These are phyloP conservation scores for Termitomyces sp. DNA, from an alignment of 768 basidiomycete genomes.

Conservation along the genomic window DNA sequence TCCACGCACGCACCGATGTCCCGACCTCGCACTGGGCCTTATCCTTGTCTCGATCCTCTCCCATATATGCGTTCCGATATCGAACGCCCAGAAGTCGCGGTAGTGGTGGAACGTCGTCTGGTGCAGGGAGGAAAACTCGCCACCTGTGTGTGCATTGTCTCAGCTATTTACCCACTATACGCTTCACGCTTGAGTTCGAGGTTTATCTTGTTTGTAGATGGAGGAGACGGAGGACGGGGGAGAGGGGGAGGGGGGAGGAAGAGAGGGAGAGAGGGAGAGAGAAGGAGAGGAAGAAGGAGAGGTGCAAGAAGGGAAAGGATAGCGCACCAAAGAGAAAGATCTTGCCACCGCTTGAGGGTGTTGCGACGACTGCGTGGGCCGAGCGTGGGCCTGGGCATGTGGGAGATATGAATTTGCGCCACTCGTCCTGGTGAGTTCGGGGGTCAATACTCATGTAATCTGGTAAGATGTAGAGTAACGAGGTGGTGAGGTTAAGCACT, in stretches of 20 bases:
- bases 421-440: conserved; percentile 56
- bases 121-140: conserved; percentile 82
- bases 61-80: conserved; percentile 76
- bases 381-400: conserved; percentile 87
- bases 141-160: conserved; percentile 39
- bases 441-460: too few relatives aligned
- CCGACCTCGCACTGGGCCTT: conserved; percentile 76
- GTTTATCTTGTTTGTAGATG: too few relatives aligned
- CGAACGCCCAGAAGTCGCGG: conserved; percentile 87
- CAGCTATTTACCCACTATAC: too few relatives aligned
- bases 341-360: conserved; percentile 80
- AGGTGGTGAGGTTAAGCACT: conserved; percentile 1
- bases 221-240: too few relatives aligned
- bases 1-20: conserved; percentile 57
- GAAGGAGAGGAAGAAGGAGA: too few relatives aligned
- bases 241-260: too few relatives aligned
- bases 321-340: conserved; percentile 73
- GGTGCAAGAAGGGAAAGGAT: background rate
- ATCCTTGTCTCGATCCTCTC: conserved; percentile 86
- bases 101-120: conserved; percentile 89
- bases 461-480: too few relatives aligned
- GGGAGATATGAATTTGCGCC: conserved; percentile 81
- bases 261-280: background rate
- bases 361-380: conserved; percentile 78
- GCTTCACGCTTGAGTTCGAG: too few relatives aligned